These are phyloP conservation scores for Calamus simplicifolius DNA, from an alignment of 176 grass and related monocot species.

Conservation along the genomic window DNA sequence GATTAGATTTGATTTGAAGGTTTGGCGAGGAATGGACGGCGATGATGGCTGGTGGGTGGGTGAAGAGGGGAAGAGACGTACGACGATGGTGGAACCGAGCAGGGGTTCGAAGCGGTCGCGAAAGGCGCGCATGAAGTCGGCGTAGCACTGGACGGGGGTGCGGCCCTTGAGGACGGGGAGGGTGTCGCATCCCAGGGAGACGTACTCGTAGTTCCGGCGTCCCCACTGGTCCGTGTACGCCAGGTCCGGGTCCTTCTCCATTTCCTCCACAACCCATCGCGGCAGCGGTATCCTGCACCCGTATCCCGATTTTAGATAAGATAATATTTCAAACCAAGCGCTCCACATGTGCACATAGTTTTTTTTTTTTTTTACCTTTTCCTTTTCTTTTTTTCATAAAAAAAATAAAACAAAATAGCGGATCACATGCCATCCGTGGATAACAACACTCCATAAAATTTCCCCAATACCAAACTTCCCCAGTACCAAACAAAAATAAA, in stretches of 20 bases:
- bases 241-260: conserved; percentile 12
- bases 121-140: conserved; percentile 22
- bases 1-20: no score
- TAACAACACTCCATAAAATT: no score
- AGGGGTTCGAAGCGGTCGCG: conserved; percentile 1
- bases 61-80: neutral
- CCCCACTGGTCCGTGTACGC: conserved; percentile 10
- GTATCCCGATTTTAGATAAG: neutral
- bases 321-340: no score
- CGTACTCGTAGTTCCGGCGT: conserved; percentile 11
- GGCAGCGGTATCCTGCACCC: conserved; percentile 11
- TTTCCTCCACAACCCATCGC: conserved; percentile 12
- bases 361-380: no score
- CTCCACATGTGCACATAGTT: no score
- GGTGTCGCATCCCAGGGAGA: conserved; percentile 11
- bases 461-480: no score
- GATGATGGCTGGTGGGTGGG: no score
- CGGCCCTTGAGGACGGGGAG: conserved; percentile 17
- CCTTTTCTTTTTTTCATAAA: no score
- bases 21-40: no score
- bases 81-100: conserved; percentile 12
- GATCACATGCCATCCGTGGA: no score
- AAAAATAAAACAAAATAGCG: no score
- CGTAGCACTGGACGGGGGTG: conserved; percentile 13
- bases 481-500: no score